Conservation (phyloP, 768 basidiomycete species). For the Termitomyces sp. region DNA sequence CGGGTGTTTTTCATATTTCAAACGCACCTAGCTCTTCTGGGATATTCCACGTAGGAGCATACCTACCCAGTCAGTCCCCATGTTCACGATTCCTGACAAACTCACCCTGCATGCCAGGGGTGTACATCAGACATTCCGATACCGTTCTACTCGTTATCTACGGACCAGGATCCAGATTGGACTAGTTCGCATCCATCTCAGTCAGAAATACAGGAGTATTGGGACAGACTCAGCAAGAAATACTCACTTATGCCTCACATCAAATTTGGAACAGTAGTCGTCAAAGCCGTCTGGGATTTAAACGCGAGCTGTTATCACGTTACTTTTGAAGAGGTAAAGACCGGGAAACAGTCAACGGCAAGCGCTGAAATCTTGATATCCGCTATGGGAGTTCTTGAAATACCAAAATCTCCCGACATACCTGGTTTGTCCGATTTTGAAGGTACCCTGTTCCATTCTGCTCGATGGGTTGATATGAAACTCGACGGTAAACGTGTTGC, state of each 20-base stretch:
- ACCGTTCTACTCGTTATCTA: conserved; percentile 33
- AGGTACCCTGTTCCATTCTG: conserved; percentile 49
- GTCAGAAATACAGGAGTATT: conserved; percentile 35
- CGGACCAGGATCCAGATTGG: conserved; percentile 37
- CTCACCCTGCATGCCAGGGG: conserved; percentile 19
- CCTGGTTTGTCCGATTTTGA: conserved; percentile 33
- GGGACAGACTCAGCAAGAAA: conserved; percentile 29
- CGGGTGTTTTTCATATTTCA: background rate
- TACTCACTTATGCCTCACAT: conserved; percentile 35
- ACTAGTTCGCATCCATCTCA: conserved; percentile 31
- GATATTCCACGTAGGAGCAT: conserved; percentile 23
- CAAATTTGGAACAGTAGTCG: conserved; percentile 36
- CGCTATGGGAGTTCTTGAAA: conserved; percentile 41
- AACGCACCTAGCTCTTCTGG: background rate
- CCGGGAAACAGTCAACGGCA: conserved; percentile 21
- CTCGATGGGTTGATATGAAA: conserved; percentile 39
- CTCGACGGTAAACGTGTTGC: conserved; percentile 44
- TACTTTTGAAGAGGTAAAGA: conserved; percentile 23
- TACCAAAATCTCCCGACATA: conserved; percentile 32
- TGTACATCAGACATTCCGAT: conserved; percentile 33
- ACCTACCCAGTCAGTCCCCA: conserved; percentile 23
- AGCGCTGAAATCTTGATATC: conserved; percentile 45
- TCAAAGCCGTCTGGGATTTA: conserved; percentile 39
- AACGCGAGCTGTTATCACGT: conserved; percentile 30
- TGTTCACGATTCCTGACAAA: background rate